phyloP scores from a whole-genome alignment of 2,329 filamentous ascomycete species.

The Fusarium aywerte region DNA sequence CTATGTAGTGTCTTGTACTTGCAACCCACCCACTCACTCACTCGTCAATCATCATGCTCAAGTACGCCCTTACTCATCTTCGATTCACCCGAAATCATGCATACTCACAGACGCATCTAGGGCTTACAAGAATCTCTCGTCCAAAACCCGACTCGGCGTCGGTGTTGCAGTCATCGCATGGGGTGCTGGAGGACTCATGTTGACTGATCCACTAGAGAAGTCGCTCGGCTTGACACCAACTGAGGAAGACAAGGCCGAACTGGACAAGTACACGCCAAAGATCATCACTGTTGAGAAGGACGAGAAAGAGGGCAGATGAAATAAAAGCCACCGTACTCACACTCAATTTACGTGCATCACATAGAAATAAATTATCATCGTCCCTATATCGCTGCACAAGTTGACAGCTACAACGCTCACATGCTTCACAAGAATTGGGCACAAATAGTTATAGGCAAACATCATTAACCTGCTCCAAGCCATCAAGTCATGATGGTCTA shows the following conservation, averaged over 20 bases:
- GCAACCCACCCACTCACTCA: neutral
- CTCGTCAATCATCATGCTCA: slow-evolving; percentile 35
- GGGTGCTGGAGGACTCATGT: slow-evolving; percentile 77
- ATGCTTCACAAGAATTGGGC: slow-evolving; percentile 27
- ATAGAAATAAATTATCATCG: no score
- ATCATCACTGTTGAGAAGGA: slow-evolving; percentile 67
- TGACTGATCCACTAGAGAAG: slow-evolving; percentile 78
- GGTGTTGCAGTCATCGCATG: slow-evolving; percentile 81
- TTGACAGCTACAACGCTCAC: neutral
- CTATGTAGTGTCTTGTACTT: slow-evolving; percentile 9
- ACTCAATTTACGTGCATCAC: neutral
- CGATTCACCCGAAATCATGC: neutral
- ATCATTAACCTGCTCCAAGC: slow-evolving; percentile 51
- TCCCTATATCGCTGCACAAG: neutral
- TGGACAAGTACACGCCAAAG: slow-evolving; percentile 70
- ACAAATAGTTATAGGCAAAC: slow-evolving; percentile 43
- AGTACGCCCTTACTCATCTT: slow-evolving; percentile 15
- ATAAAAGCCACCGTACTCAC: neutral
- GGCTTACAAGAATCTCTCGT: slow-evolving; percentile 76
- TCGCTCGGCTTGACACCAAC: slow-evolving; percentile 77
- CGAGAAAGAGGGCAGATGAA: slow-evolving; percentile 25
- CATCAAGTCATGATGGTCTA: slow-evolving; percentile 51
- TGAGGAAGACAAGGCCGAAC: slow-evolving; percentile 75
- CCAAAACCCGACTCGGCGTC: slow-evolving; percentile 75
- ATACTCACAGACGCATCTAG: slow-evolving; percentile 52